Base-by-base conservation (phyloP, 2,329 filamentous ascomycete genomes). In the Stemphylium lycopersici region DNA sequence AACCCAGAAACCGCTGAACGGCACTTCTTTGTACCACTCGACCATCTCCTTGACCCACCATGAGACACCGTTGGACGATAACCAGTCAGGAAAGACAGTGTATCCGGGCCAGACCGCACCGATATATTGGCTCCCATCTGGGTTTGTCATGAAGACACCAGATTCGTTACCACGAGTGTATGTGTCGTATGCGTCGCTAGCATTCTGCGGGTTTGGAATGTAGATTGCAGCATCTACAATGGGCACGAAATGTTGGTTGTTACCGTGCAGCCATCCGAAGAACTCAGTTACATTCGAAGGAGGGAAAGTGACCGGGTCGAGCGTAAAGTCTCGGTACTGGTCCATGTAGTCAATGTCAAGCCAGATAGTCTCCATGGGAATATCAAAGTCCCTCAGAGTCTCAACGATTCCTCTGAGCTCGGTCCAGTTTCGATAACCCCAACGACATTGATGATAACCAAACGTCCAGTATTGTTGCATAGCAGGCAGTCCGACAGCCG, bases 401-500 rank as follows among this genome's bases (percentile, higher is more conserved):
- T 81, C 75, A 29, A 84, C 78, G 10, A 85, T 79, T 12, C 83
- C 83, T 58, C 88, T 82, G 3, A 91, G 68, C 24, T 85, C 80
- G 1, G 84, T 83, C 85, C 88, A 91, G 65, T 90, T 91, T 34
- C 82, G 78, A 70, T 95, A 95, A 0, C 90, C 91, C 87, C 90
- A 95, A 55, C 90, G 83, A 65, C 90, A 93, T 70, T 96, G 90
- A 61, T 96, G 91, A 69, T 83, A 93, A 0, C 91, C 91, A 56
- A 96, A 85, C 0, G 87, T 86, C 81, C 86, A 93, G 76, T 95
- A 95, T 13, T 60, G 87, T 68, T 93, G 88, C 85, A 93, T 87
- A 0, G 87, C 87, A 1, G 90, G 90, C 4, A 90, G 77, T 0
- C 90, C 90, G 46, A 88, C 79, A 1, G 87, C 83, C 48, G 83